Evolutionary conservation across 306 rosid species (phyloP), one percentile per base, ranked within the genome.

Genomic region (Vigna hirtella): DNA sequence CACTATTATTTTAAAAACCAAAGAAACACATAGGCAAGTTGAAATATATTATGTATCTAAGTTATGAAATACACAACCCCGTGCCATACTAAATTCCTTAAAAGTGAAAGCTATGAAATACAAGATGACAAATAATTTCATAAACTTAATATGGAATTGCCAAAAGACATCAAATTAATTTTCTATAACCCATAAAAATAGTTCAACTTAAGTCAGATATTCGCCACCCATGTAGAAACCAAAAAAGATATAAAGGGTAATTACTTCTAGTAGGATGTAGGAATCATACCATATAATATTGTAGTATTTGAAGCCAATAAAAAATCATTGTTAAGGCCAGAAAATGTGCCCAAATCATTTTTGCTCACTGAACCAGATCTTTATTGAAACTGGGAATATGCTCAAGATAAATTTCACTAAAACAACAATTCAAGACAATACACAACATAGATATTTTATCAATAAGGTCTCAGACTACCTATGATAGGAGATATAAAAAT

Each of bases 131-230:
- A 20, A 12, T 58, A 32, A 28, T 34, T 80, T 4, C 56, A 47
- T 66, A 6, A 12, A 20, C 17, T n/a, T 51, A 51, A 7, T 16
- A 4, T 40, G 24, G 2, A 50, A 58, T 30, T 28, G 47, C 61
- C 14, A 11, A 38, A 38, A 59, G 66, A 59, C 30, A 10, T 6
- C 3, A 58, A 79, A 62, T 59, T 14, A 68, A 49, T 47, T 78
- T 18, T 16, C 28, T 24, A 65, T 8, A 38, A 30, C 67, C 32
- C 30, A 8, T 2, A 20, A 20, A 59, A 11, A 47, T 32, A 69
- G 50, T 10, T 57, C 42, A 42, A 70, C 9, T 36, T 5, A 6
- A 6, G 20, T 0, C 20, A 20, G 20, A 20, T 20, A 20, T 20
- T 20, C 0, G 20, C 20, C 20, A 20, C 20, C 20, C 20, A 20